These are phyloP conservation scores for Vigna hirtella DNA, from an alignment of 306 rosid genomes.

Conservation along the genomic window DNA sequence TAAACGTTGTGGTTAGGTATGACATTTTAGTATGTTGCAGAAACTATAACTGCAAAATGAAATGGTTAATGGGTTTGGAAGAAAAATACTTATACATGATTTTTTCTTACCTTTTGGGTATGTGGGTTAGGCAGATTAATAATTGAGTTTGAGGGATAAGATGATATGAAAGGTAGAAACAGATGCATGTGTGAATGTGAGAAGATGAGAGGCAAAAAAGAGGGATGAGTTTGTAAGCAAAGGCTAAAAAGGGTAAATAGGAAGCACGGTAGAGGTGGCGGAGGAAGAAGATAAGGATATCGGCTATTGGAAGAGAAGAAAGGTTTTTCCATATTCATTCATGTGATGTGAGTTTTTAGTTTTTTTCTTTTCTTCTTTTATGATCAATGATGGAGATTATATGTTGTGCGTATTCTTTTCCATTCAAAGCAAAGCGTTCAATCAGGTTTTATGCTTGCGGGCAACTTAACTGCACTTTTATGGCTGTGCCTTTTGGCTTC, in stretches of 20 bases:
- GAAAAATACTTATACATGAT: neutral
- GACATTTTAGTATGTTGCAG: too few relatives aligned
- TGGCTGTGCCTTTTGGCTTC: constrained; percentile 42
- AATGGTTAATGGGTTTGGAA: too few relatives aligned
- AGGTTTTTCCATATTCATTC: constrained; percentile 31
- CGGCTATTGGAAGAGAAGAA: constrained; percentile 57
- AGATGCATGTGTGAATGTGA: constrained; percentile 34
- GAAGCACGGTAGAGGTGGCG: constrained; percentile 49
- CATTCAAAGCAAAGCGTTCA: constrained; percentile 65
- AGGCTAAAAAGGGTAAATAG: constrained; percentile 25
- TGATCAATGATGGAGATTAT: constrained; percentile 23
- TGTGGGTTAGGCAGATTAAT: constrained; percentile 29
- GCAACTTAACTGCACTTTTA: constrained; percentile 55
- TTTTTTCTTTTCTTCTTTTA: constrained; percentile 2
- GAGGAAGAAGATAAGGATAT: constrained; percentile 50
- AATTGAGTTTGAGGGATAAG: constrained; percentile 42
- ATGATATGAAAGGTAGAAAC: constrained; percentile 33
- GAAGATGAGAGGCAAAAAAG: constrained; percentile 28
- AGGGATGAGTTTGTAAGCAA: constrained; percentile 47
- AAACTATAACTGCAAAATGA: too few relatives aligned
- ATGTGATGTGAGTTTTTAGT: constrained; percentile 40
- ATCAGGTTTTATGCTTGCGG: constrained; percentile 56
- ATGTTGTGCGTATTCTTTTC: constrained; percentile 39
- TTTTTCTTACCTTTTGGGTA: neutral
- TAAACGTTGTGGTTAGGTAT: too few relatives aligned